A percentile compares a stretch with the other conserved stretches of the same genome.
phyloP scores from a whole-genome alignment of 768 basidiomycete species.

The Auricularia sp. region DNA sequence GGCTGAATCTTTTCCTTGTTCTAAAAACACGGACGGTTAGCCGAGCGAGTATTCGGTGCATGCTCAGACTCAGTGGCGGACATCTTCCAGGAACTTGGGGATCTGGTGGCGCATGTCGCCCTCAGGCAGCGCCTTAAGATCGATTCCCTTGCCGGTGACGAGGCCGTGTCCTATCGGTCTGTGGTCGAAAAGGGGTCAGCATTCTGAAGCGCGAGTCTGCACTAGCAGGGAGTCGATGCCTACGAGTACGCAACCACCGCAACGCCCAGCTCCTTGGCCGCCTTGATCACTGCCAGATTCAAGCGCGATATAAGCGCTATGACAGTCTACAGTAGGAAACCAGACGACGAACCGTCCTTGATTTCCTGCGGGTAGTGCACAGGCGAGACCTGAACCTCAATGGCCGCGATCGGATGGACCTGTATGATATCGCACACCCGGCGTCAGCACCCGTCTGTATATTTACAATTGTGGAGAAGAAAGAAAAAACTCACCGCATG shows the following conservation, averaged over 20 bases:
- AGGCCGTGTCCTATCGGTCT: constrained; percentile 50
- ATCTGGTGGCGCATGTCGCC: no score
- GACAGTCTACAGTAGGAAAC: not conserved
- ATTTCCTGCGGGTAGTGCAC: constrained; percentile 48
- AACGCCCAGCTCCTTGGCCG: constrained; percentile 44
- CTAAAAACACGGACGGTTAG: constrained; percentile 19
- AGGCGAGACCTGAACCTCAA: constrained; percentile 60
- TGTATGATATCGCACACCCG: not conserved
- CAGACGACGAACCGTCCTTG: constrained; percentile 25
- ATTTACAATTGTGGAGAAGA: not conserved
- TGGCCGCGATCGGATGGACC: constrained; percentile 44
- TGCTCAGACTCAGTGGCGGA: no score
- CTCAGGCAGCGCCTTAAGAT: constrained; percentile 17
- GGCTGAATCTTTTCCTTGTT: no score
- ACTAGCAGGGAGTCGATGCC: not conserved
- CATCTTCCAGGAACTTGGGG: no score
- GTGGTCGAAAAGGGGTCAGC: not conserved
- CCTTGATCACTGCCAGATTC: constrained; percentile 34
- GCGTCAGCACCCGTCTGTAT: not conserved
- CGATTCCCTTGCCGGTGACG: constrained; percentile 35
- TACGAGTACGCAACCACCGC: constrained; percentile 42
- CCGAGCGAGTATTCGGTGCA: constrained; percentile 8
- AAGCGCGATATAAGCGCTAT: not conserved
- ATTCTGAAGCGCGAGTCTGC: not conserved
- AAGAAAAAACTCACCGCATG: constrained; percentile 23